Conservation (phyloP, 2,329 filamentous ascomycete genomes). For the Penicillium sp. region DNA sequence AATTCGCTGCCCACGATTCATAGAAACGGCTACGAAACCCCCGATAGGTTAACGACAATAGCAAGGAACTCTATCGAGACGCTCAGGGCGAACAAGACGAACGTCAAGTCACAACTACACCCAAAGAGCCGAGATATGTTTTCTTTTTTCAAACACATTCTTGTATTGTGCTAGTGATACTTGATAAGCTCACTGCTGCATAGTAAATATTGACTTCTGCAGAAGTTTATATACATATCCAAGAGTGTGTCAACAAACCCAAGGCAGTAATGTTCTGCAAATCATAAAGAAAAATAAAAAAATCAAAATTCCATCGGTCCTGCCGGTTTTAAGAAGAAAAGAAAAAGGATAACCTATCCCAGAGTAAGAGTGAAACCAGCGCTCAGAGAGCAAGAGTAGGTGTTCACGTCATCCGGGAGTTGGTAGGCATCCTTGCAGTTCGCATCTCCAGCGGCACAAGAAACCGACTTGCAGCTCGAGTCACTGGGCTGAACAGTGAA, state of each 20-base stretch:
- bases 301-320: conserved; percentile 7
- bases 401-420: conserved; percentile 29
- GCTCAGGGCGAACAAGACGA: no score
- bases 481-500: conserved; percentile 26
- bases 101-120: not conserved
- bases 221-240: conserved; percentile 3
- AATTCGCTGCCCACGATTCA: not conserved
- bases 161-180: not conserved
- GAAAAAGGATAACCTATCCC: conserved; percentile 18
- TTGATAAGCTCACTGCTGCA: not conserved
- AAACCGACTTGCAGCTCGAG: conserved; percentile 22
- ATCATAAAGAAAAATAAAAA: not conserved
- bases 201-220: not conserved
- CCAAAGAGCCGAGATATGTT: not conserved
- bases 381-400: conserved; percentile 25
- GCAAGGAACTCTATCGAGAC: not conserved
- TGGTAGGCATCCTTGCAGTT: conserved; percentile 31
- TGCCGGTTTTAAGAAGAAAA: conserved; percentile 4
- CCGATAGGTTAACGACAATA: not conserved
- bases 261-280: not conserved
- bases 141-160: conserved; percentile 5
- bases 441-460: conserved; percentile 26
- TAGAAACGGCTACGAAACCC: not conserved
- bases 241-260: not conserved
- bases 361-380: conserved; percentile 27